Base-by-base conservation (phyloP, 1,284 basidiomycete species). In the Cutaneotrichosporon dermatis region DNA sequence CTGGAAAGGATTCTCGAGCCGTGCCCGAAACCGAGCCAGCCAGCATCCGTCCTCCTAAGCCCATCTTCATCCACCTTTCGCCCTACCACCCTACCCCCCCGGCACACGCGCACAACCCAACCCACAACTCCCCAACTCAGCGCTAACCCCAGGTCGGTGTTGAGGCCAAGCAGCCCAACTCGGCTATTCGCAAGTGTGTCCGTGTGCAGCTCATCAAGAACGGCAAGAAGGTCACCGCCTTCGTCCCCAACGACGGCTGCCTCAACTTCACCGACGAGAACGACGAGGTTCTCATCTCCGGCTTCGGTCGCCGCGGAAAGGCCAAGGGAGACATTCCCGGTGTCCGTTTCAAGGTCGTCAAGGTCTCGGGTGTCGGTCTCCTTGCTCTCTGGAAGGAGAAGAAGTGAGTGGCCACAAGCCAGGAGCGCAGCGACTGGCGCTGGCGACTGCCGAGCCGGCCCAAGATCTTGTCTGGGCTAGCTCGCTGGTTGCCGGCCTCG, bases 201-300 rank as follows among this genome's bases (percentile, higher is more conserved):
- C 92, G 96, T 84, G 96, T 99, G 65, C 96, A 99, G 79, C 86
- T 99, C 75, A 99, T 99, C 82, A 99, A 99, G 87, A 99, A 99
- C 84, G 96, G 96, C 75, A 99, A 99, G 89, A 98, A 99, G 82
- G 92, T 94, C 77, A 94, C 92, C 64, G 92, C 92, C 74, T 95
- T 86, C 84, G 85, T 85, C 51, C 84, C 84, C 69, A 98, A 98
- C 81, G 96, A 99, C 79, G 96, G 96, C 86, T 97, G 94, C 84
- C 83, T 98, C 71, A 97, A 97, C 88, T 96, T 95, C 78, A 76
- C 76, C 76, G 94, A 97, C 76, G 95, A 98, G 86, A 97, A 98
- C 85, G 95, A 98, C 82, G 94, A 97, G 82, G 94, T 99, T 66
- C 89, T 98, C 76, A 98, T 99, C 81, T 96, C 93, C 68, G 96